Evolutionary conservation across 2,329 filamentous ascomycete species (phyloP), one percentile per base, ranked within the genome.

Genomic region (Arachnomyces sp.): DNA sequence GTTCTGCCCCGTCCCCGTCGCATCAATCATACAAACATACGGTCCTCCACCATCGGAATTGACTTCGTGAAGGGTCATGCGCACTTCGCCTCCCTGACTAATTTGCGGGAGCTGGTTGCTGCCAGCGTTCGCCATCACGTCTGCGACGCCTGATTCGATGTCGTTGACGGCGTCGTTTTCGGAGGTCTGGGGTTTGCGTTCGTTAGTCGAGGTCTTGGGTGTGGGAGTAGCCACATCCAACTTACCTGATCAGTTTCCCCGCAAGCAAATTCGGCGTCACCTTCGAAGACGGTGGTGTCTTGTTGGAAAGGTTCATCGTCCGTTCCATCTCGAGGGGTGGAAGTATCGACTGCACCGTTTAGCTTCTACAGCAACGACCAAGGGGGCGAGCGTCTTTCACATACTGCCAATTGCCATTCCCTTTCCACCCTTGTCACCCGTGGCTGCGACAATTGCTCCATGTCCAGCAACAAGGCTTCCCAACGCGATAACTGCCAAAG

Each of bases 21-120:
- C 59, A 52, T 80, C 79, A 55, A 82, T 77, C 68, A 77, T 77
- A 64, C 77, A 81, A 5, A 65, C 72, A 60, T 79, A 82, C 2
- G 78, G 77, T 8, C 79, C 79, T 43, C 74, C 79, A 43, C 79
- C 79, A 49, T 83, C 79, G 29, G 67, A 68, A 60, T 82, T 82
- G 57, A 82, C 77, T 57, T 82, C 78, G 62, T 81, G 79, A 7
- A 82, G 65, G 1, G 76, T 81, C 69, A 82, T 81, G 49, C 63
- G 63, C 44, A 82, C 50, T 40, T 67, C 50, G 42, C 79, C 79
- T 36, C 78, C 78, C 0, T 65, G 51, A 5, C 65, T 67, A 50
- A 82, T 63, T 62, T 82, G 77, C 8, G 79, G 77, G 16, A 82
- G 71, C 20, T 25, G 20, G 28, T 53, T 56, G 43, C 60, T 62